These are phyloP conservation scores for Pseudozyma thailandica DNA, from an alignment of 1,284 basidiomycete species.

Conservation along the genomic window DNA sequence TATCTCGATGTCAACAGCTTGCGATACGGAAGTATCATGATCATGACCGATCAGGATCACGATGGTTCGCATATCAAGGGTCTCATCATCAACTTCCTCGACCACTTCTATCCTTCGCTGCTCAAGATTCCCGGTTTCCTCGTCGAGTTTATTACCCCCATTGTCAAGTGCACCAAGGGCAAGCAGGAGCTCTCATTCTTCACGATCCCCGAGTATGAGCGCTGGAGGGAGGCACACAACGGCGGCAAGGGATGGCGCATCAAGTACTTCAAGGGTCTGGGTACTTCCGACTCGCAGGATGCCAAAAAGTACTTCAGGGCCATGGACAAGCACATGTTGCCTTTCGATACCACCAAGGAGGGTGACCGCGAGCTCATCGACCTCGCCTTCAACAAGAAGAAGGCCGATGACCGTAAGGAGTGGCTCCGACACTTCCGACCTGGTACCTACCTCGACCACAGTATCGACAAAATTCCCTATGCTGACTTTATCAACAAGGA, in stretches of 20 bases:
- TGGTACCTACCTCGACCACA: constrained; percentile 93
- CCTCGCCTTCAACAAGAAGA: constrained; percentile 99
- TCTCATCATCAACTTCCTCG: constrained; percentile 96
- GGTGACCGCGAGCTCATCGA: constrained; percentile 92
- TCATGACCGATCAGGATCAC: constrained; percentile 99
- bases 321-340: constrained; percentile 92
- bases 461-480: constrained; percentile 84
- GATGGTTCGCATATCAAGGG: constrained; percentile 99
- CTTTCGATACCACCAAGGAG: constrained; percentile 82
- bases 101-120: constrained; percentile 95
- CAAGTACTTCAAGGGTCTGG: constrained; percentile 90
- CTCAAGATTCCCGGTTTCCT: constrained; percentile 91
- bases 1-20: constrained; percentile 80
- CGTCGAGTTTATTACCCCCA: constrained; percentile 98
- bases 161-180: constrained; percentile 85
- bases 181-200: constrained; percentile 88
- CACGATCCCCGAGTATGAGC: constrained; percentile 95
- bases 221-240: constrained; percentile 85
- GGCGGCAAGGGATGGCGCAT: constrained; percentile 82
- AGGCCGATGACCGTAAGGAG: constrained; percentile 97
- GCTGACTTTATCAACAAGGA: constrained; percentile 98
- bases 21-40: constrained; percentile 96
- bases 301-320: constrained; percentile 92
- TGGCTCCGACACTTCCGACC: constrained; percentile 98
- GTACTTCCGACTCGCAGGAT: constrained; percentile 87